Percentiles rank a stretch among this genome's conserved stretches.
phyloP scores from a whole-genome alignment of 1,139 yeast genomes.

The Taphrina deformans region DNA sequence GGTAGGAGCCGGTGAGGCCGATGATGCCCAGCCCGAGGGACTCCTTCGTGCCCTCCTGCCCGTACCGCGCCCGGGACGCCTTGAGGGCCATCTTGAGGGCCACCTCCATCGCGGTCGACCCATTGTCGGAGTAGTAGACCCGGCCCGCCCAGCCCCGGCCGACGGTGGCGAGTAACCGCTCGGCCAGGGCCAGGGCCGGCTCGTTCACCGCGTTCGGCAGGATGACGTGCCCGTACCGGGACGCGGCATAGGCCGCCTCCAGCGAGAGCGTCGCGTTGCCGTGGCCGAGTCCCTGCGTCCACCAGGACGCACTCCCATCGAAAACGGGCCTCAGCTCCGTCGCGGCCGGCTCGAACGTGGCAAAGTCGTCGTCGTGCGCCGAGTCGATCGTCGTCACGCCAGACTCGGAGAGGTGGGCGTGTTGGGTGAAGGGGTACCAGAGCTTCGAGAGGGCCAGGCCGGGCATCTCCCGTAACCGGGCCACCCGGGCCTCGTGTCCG shows the following conservation, averaged over 20 bases:
- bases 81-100: constrained; percentile 44
- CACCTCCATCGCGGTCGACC: constrained; percentile 44
- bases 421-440: constrained; percentile 45
- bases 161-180: constrained; percentile 37
- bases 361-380: constrained; percentile 42
- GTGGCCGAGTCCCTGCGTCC: constrained; percentile 45
- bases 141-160: constrained; percentile 40
- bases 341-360: constrained; percentile 17
- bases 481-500: constrained; percentile 37
- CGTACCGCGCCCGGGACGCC: constrained; percentile 40
- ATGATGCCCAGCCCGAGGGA: constrained; percentile 39
- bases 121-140: constrained; percentile 44
- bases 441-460: constrained; percentile 40
- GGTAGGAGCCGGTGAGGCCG: constrained; percentile 43
- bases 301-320: constrained; percentile 45
- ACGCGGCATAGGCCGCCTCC: constrained; percentile 43
- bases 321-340: constrained; percentile 39
- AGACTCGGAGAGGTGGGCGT: constrained; percentile 37
- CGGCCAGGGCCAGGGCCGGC: constrained; percentile 43
- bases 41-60: constrained; percentile 32
- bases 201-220: constrained; percentile 42
- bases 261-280: constrained; percentile 42
- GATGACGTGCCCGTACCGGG: constrained; percentile 44
- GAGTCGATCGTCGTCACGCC: constrained; percentile 42
- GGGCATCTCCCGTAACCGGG: constrained; percentile 38